Base-by-base conservation (phyloP, 306 rosid species). In the Castanea sativa region DNA sequence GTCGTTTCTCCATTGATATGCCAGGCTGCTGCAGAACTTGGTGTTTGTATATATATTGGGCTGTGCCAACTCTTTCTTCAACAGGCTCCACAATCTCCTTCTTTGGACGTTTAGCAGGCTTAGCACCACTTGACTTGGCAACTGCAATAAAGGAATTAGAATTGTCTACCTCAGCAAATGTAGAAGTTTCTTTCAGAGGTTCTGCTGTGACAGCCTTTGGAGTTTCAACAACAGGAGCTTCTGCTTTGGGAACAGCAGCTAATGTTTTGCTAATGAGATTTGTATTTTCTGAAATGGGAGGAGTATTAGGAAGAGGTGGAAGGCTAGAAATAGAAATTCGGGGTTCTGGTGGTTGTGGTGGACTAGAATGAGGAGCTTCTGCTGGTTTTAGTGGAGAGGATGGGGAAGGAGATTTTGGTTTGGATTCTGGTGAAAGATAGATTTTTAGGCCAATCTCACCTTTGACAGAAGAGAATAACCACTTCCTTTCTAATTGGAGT, bases 371-470 rank as follows among this genome's bases (percentile, higher is more conserved):
- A 79, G 83, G 69, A 73, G 67, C 20, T 63, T 78, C 78, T 80
- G 64, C 80, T 21, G 29, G 52, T 67, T 85, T 67, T 41, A 84
- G 78, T 21, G 77, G 32, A 32, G 67, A 74, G 52, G 73, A 72
- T 53, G 75, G 52, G 65, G 80, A 58, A 77, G 52, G 20, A 53
- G 57, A 27, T 83, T 85, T 84, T 5, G 60, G 25, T 76, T 73
- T 71, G 74, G 81, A 79, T 27, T 80, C 86, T 74, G 86, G 81
- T 80, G 87, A 73, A 81, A 85, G 57, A 51, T 89, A 92, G 20
- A 86, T 68, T 92, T 89, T 90, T 6, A 92, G 85, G 83, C 92
- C 92, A 89, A 89, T 87, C 81, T 90, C 95, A 65, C 97, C 97
- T 81, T 85, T 90, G 69, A 87, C 95, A 82, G 92, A 25, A 43